phyloP scores from a whole-genome alignment of 192 early-diverging fungal genomes.

The Entomortierella lignicola region DNA sequence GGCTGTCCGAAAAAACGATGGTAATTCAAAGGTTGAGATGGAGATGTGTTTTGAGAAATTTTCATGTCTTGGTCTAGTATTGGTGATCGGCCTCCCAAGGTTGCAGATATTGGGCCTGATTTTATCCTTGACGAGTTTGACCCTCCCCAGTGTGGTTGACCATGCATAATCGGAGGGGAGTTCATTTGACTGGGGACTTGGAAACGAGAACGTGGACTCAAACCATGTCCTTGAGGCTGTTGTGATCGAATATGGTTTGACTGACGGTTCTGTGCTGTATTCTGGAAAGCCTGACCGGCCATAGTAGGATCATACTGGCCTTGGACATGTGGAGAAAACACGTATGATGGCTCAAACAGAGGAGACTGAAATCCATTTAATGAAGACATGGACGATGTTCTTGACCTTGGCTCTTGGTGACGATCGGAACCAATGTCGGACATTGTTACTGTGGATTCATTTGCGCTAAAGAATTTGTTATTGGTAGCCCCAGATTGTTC shows the following conservation, averaged over 20 bases:
- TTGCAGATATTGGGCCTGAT: constrained; percentile 6
- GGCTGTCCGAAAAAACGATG: constrained; percentile 26
- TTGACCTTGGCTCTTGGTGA: constrained; percentile 16
- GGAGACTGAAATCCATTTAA: constrained; percentile 37
- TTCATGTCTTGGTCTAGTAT: constrained; percentile 19
- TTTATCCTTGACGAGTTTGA: not conserved
- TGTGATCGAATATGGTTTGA: not conserved
- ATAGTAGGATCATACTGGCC: constrained; percentile 4
- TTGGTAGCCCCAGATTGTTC: not conserved
- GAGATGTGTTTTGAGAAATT: not conserved
- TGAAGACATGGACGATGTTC: constrained; percentile 37
- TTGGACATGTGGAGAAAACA: constrained; percentile 17
- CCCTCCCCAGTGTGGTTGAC: constrained; percentile 20
- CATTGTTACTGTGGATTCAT: not conserved
- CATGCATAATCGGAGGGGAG: constrained; percentile 21
- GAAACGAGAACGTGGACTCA: constrained; percentile 25
- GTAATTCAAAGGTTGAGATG: constrained; percentile 20
- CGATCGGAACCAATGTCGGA: not conserved
- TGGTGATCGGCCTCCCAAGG: constrained; percentile 3
- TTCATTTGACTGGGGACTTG: constrained; percentile 10
- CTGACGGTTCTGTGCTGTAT: constrained; percentile 1
- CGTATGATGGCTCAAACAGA: constrained; percentile 29
- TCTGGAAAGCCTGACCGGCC: constrained; percentile 2
- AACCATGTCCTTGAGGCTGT: not conserved
- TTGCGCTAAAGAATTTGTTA: not conserved